phyloP scores from a whole-genome alignment of 2,329 filamentous ascomycete genomes.

The Talaromyces funiculosus region DNA sequence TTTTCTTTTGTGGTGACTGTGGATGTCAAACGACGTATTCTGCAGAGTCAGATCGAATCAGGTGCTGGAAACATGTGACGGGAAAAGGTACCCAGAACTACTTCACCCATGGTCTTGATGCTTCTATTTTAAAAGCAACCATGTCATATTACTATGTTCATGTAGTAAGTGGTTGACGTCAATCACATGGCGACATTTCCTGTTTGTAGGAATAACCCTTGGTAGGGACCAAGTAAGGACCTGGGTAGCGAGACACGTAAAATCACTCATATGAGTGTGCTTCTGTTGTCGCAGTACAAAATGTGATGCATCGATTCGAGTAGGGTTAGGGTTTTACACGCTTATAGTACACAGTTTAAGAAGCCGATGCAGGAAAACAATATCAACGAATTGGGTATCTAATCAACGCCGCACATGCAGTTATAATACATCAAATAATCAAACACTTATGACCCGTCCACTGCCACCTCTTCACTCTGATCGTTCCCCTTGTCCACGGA shows the following conservation, averaged over 20 bases:
- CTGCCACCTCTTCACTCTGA: background rate
- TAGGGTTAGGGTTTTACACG: background rate
- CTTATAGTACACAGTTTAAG: background rate
- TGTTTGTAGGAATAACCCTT: background rate
- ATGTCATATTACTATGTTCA: too few species aligned
- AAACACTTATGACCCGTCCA: background rate
- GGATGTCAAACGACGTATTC: background rate
- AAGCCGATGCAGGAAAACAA: background rate
- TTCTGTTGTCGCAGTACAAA: background rate
- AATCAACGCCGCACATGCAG: slow-evolving; percentile 2
- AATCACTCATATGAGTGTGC: background rate
- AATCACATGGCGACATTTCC: background rate
- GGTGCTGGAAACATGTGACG: background rate
- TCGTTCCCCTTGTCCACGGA: background rate
- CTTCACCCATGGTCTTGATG: background rate
- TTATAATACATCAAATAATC: background rate
- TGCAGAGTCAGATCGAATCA: background rate
- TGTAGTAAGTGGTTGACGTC: slow-evolving; percentile 8
- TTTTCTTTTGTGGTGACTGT: background rate
- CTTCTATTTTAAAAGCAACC: background rate
- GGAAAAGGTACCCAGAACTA: background rate
- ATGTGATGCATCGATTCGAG: background rate
- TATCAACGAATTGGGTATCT: slow-evolving; percentile 1
- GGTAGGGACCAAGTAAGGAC: background rate
- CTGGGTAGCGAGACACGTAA: background rate